Evolutionary conservation across 441 rosid species (phyloP), one percentile per base, ranked within the genome.

Genomic region (Gossypium davidsonii): DNA sequence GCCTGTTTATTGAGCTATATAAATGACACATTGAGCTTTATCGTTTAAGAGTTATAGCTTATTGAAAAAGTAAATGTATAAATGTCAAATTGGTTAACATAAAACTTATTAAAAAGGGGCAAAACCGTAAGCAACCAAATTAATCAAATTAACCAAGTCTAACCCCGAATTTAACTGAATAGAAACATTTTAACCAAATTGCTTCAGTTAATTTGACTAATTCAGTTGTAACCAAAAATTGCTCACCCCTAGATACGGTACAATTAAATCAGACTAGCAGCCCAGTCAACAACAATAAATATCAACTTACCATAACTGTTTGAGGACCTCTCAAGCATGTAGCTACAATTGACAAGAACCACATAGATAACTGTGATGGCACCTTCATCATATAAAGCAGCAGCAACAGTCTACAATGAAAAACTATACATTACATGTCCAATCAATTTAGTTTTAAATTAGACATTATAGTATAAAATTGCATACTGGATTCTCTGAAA

Each of bases 281-380:
- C 66, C 17, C 3, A 70, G 69, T 79, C 11, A 60, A 74, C 46
- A 37, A 69, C 64, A 66, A 72, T 9, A 46, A 11, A 26, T 46
- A 25, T 44, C 57, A 71, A 77, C 86, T 77, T 80, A 95, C 99
- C 99, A 69, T 87, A 93, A 79, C 81, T 95, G 80, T 90, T 95
- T 11, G 99, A 91, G 67, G 93, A 90, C 81, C 97, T 90, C 90
- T 90, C 99, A 77, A 93, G 92, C 98, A 95, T 93, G 83, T 86
- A 89, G 86, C 96, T 85, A 74, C 99, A 93, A 80, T 93, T 91
- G 78, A 93, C 86, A 79, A 95, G 77, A 84, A 95, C 83, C 66
- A 94, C 87, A 79, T 87, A 87, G 77, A 93, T 83, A 78, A 93
- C 89, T 77, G 90, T 85, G 57, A 89, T 66, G 46, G 98, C 93